phyloP scores from a whole-genome alignment of 345 rosid genomes.

The Stellera chamaejasme region DNA sequence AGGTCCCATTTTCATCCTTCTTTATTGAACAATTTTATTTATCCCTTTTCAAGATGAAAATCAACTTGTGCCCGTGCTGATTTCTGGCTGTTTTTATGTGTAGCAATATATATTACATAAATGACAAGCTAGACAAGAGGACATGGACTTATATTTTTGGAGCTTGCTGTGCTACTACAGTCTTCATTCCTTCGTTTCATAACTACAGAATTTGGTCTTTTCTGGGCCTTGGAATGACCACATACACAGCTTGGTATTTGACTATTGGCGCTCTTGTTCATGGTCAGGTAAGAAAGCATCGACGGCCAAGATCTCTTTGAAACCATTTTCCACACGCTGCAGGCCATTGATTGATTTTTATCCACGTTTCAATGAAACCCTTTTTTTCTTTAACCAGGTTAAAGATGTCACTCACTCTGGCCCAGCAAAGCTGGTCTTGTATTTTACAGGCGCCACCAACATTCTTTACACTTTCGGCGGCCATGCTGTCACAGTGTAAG shows the following conservation, averaged over 20 bases:
- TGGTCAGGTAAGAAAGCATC: conserved; percentile 41
- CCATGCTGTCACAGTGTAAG: conserved; percentile 85
- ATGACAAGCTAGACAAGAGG: conserved; percentile 73
- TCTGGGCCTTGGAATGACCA: conserved; percentile 79
- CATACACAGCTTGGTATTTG: conserved; percentile 88
- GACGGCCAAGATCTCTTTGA: conserved; percentile 1
- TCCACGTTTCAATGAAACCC: background rate
- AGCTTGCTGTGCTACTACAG: conserved; percentile 81
- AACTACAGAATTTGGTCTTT: conserved; percentile 86
- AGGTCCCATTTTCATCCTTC: conserved; percentile 27
- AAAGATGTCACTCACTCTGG: conserved; percentile 61
- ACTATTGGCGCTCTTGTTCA: conserved; percentile 52
- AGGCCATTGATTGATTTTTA: background rate
- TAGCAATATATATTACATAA: conserved; percentile 80
- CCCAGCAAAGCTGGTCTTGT: conserved; percentile 52
- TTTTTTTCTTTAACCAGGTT: conserved; percentile 21
- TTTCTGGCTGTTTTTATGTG: conserved; percentile 3
- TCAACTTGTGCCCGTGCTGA: conserved; percentile 7
- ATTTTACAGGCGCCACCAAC: conserved; percentile 89
- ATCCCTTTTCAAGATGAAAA: background rate
- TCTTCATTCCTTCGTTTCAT: conserved; percentile 75
- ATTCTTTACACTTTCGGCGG: conserved; percentile 87
- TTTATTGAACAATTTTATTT: no score
- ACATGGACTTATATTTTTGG: conserved; percentile 93
- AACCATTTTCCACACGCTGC: background rate